These are phyloP conservation scores for Ascochyta rabiei DNA, from an alignment of 2,329 filamentous ascomycete genomes.

Conservation along the genomic window DNA sequence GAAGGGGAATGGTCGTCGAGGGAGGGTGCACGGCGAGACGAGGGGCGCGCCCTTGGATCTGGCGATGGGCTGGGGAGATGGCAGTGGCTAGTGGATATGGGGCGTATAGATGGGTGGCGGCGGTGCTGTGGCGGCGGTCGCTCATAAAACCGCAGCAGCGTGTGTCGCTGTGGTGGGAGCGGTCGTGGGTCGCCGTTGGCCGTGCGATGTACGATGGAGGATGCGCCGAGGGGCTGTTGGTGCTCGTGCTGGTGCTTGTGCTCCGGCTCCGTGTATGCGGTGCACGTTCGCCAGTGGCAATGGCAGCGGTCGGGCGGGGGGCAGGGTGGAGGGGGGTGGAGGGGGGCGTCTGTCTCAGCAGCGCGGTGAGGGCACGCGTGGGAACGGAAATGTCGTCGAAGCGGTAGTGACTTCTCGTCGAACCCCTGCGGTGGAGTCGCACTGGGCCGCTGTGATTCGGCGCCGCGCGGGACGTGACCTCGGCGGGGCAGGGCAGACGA, in stretches of 20 bases:
- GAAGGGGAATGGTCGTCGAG: not conserved
- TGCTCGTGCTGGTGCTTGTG: constrained; percentile 9
- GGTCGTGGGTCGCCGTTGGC: too few relatives aligned
- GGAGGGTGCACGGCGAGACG: constrained; percentile 7
- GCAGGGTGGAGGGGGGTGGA: too few relatives aligned
- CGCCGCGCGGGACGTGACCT: constrained; percentile 16
- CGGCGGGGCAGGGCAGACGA: not conserved
- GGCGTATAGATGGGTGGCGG: constrained; percentile 32
- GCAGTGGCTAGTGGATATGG: constrained; percentile 23
- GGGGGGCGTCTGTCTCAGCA: constrained; percentile 6
- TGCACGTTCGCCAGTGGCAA: constrained; percentile 6
- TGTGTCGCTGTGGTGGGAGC: not conserved
- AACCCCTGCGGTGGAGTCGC: constrained; percentile 29
- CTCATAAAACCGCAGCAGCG: constrained; percentile 26
- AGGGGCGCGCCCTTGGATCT: constrained; percentile 15
- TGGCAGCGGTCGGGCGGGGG: constrained; percentile 4
- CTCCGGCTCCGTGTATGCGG: constrained; percentile 4
- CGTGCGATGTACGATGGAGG: not conserved
- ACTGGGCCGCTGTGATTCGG: constrained; percentile 27
- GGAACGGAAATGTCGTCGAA: constrained; percentile 17
- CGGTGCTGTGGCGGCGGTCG: constrained; percentile 31
- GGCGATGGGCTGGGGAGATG: constrained; percentile 23
- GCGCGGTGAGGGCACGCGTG: constrained; percentile 11
- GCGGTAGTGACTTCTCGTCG: constrained; percentile 16
- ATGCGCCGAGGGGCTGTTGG: constrained; percentile 19